Percentiles rank a stretch among this genome's conserved stretches.
Conservation (phyloP, 306 rosid genomes). For the Cotoneaster glaucophyllus region DNA sequence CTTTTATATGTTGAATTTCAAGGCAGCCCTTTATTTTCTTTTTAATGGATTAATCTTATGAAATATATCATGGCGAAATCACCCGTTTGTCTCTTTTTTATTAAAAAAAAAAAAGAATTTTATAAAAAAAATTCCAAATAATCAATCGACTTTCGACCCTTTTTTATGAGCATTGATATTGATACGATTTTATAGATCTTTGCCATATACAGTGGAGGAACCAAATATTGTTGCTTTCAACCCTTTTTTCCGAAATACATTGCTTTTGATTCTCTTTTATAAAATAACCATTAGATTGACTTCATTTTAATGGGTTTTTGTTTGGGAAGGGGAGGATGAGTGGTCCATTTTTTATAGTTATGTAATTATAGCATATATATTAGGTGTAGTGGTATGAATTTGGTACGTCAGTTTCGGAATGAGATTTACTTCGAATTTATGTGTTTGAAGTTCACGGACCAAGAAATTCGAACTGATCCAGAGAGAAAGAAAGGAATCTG, state of each 20-base stretch:
- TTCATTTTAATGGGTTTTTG: neutral
- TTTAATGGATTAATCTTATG: neutral
- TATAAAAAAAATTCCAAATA: neutral
- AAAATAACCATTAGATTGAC: neutral
- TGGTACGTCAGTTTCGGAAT: neutral
- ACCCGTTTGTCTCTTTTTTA: neutral
- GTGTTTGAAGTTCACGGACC: no score
- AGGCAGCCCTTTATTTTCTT: fast-evolving
- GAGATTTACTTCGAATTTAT: no score
- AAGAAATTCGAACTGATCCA: no score
- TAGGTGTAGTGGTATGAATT: neutral
- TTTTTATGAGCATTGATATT: neutral
- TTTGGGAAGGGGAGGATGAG: no score
- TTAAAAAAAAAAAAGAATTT: neutral
- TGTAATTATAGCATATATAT: neutral
- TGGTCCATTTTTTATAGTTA: neutral
- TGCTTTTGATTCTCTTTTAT: no score
- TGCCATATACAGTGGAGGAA: neutral
- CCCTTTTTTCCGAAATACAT: no score
- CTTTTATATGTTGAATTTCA: neutral
- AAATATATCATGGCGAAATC: neutral
- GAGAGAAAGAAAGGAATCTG: no score
- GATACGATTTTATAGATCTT: neutral
- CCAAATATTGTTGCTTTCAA: neutral
- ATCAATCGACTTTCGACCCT: neutral